A percentile compares a stretch with the other conserved stretches of the same genome.
These are phyloP conservation scores for Candida jianshihensis DNA, from an alignment of 805 yeast species.

Conservation along the genomic window DNA sequence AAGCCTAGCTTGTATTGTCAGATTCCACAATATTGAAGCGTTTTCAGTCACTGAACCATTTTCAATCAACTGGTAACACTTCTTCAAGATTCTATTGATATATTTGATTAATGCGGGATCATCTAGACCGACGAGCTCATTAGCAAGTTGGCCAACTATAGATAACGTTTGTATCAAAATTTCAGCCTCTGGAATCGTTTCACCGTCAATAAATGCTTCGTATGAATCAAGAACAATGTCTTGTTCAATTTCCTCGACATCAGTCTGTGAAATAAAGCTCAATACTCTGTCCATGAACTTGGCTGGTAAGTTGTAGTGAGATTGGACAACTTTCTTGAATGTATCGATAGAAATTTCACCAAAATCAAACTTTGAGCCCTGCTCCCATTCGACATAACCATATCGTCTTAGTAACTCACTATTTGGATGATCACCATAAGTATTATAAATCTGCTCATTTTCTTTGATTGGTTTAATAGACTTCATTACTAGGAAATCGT, in stretches of 20 bases:
- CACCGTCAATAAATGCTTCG: slow-evolving; percentile 55
- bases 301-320: slow-evolving; percentile 16
- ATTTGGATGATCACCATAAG: slow-evolving; percentile 87
- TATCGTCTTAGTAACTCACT: slow-evolving; percentile 85
- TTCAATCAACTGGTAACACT: slow-evolving; percentile 53
- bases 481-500: slow-evolving; percentile 56
- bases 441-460: slow-evolving; percentile 78
- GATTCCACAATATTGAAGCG: slow-evolving; percentile 23
- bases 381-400: slow-evolving; percentile 79
- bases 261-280: slow-evolving; percentile 18
- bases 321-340: slow-evolving; percentile 32
- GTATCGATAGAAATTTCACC: slow-evolving; percentile 58
- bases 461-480: slow-evolving; percentile 50
- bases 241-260: slow-evolving; percentile 31
- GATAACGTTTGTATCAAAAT: slow-evolving; percentile 48
- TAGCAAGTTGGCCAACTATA: slow-evolving; percentile 25
- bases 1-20: slow-evolving; percentile 23
- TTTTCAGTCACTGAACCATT: slow-evolving; percentile 38
- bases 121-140: no score
- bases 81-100: slow-evolving; percentile 46
- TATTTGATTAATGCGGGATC: slow-evolving; percentile 15
- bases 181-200: slow-evolving; percentile 50
- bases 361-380: slow-evolving; percentile 70
- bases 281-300: slow-evolving; percentile 31
- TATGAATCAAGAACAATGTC: slow-evolving; percentile 47